Percentiles rank a stretch among this genome's conserved stretches.
Conservation (phyloP, 2,329 filamentous ascomycete species). For the Diaporthe sp. region DNA sequence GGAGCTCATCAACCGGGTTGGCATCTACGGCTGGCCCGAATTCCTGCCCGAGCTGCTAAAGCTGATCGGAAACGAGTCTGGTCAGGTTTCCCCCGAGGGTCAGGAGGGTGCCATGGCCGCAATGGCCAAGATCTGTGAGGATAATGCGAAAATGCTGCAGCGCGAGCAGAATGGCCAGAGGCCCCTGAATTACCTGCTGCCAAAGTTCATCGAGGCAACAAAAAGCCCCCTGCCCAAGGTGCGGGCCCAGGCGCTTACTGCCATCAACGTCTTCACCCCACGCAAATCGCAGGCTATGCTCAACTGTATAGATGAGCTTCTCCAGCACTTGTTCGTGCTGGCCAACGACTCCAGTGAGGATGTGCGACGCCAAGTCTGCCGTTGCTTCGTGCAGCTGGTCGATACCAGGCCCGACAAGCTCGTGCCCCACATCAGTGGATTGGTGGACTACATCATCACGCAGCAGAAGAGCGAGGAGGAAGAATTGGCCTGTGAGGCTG, state of each 20-base stretch:
- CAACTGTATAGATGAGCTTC: conserved; percentile 82
- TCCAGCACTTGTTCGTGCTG: conserved; percentile 86
- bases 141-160: conserved; percentile 89
- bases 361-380: conserved; percentile 92
- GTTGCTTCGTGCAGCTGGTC: conserved; percentile 91
- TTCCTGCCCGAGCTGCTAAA: conserved; percentile 85
- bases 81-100: conserved; percentile 75
- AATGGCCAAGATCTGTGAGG: conserved; percentile 95
- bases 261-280: conserved; percentile 92
- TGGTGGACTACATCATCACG: conserved; percentile 92
- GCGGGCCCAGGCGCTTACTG: conserved; percentile 81
- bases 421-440: conserved; percentile 84
- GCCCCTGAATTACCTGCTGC: conserved; percentile 88
- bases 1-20: conserved; percentile 86
- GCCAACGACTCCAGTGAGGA: conserved; percentile 82
- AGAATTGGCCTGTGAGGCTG: conserved; percentile 91
- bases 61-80: conserved; percentile 79
- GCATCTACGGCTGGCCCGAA: conserved; percentile 91
- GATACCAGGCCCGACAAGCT: conserved; percentile 93
- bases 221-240: conserved; percentile 82
- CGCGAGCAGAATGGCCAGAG: conserved; percentile 89
- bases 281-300: conserved; percentile 86
- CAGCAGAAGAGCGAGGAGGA: conserved; percentile 92
- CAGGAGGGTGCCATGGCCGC: conserved; percentile 96
- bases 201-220: conserved; percentile 90